Base-by-base conservation (phyloP, 371 early-diverging fungal genomes). In the Parasitella parasitica region DNA sequence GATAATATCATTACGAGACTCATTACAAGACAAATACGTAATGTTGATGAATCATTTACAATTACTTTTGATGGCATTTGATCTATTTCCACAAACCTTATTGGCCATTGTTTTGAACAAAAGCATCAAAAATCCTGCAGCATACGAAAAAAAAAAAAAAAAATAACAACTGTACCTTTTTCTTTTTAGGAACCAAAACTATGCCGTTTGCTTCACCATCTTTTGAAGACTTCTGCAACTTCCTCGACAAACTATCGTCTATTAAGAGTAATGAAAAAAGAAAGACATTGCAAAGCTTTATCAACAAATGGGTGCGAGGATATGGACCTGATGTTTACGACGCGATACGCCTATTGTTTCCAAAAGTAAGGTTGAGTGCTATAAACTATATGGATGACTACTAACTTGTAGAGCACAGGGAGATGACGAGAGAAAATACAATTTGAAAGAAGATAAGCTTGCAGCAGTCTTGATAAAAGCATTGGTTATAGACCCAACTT, bases 381-480 rank as follows among this genome's bases (percentile, higher is more conserved):
- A 20, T 43, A 7, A 43, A 7, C 11, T 20, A 18, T 20, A 16
- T 3, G 3, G n/a, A n/a, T n/a, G n/a, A n/a, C n/a, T n/a, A 43
- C 43, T 43, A 7, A 43, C 11, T 20, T 43, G n/a, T n/a, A n/a
- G n/a, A 43, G 22, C 22, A 22, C 43, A 43, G 43, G 43, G 43
- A 2, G 43, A 43, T 43, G 43, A 43, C 22, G 43, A 43, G 43
- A 78, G 84, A 59, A 76, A 86, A 28, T 91, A 89, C 68, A 76
- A 83, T 11, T 65, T 93, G 57, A 91, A 91, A 65, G 90, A 91
- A 53, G 76, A 77, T 54, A 74, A 72, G 41, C 72, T 93, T 39
- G 91, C 89, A n/a, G 76, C 76, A 28, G 54, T 84, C 6, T 89
- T 90, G 58, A 79, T 82, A 6, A 76, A 83, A 22, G 84, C 82